These are phyloP conservation scores for Aeschynomene evenia DNA, from an alignment of 306 rosid genomes.

Conservation along the genomic window DNA sequence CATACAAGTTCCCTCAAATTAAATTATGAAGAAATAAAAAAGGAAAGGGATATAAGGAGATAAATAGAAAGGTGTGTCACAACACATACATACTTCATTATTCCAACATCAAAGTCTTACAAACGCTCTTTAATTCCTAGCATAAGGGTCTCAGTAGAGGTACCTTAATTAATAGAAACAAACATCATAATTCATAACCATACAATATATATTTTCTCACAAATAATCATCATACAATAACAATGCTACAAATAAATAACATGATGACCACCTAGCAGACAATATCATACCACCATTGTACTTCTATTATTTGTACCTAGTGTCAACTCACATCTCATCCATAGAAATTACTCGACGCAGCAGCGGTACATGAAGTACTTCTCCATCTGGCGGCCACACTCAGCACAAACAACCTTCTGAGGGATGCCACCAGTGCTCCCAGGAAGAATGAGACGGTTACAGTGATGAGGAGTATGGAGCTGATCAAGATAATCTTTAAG, in stretches of 20 bases:
- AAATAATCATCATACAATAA: not conserved
- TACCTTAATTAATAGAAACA: not conserved
- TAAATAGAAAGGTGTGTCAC: not conserved
- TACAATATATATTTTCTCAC: not conserved
- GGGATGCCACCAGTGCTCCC: conserved; percentile 67
- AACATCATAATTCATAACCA: conserved; percentile 7
- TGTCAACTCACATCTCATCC: no score
- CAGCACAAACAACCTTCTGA: conserved; percentile 69
- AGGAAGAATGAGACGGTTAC: conserved; percentile 73
- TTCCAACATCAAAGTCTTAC: not conserved
- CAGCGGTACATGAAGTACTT: conserved; percentile 84
- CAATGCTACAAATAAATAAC: not conserved
- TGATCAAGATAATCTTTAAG: conserved; percentile 26
- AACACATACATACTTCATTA: not conserved
- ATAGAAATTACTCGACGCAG: conserved; percentile 55
- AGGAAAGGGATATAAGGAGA: not conserved
- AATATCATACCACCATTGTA: no score
- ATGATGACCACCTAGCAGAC: conserved; percentile 26
- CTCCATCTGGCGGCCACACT: conserved; percentile 88
- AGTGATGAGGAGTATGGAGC: conserved; percentile 62
- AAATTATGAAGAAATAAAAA: not conserved
- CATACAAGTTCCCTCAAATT: no score
- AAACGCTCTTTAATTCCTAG: conserved; percentile 27
- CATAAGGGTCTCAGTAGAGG: not conserved
- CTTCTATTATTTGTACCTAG: no score